Evolutionary conservation across 1,284 basidiomycete genomes (phyloP), one percentile per base, ranked within the genome.

Genomic region (Naganishia liquefaciens): DNA sequence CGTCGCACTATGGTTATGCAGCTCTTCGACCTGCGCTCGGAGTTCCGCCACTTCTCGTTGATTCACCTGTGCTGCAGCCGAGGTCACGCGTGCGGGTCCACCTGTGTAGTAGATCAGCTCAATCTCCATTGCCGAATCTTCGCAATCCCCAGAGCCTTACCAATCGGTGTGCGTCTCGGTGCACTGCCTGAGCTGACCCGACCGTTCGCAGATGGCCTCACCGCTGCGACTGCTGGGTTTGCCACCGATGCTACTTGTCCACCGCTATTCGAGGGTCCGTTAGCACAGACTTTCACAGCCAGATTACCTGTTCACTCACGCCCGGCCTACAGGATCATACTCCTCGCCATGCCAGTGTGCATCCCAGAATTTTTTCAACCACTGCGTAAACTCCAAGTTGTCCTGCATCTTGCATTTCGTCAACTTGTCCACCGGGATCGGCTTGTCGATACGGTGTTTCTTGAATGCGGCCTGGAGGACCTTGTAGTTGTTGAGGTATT

Each of bases 371-470:
- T 89, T 89, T 76, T 94, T 94, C 74, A 93, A 84, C 95, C 95
- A 99, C 79, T 99, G 95, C 64, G 95, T 77, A 80, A 99, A 99
- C 78, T 99, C 96, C 71, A 99, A 88, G 80, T 99, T 99, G 80
- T 99, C 96, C 88, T 98, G 96, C 95, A 99, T 99, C 83, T 98
- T 98, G 84, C 95, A 99, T 81, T 95, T 95, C 53, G 93, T 87
- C 61, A 99, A 85, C 72, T 84, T 88, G 70, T 97, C 94, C 30
- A 99, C 89, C 1, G 86, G 90, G 74, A 99, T 94, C 17, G 95
- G 94, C 91, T 95, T 98, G 78, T 96, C 93, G 69, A 98, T 89
- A 77, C 91, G 89, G 79, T 95, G 88, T 21, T 82, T 74, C 75
- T 90, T 90, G 85, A 97, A 95, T 44, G 85, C 76, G 76, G 89